Evolutionary conservation across 2,329 filamentous ascomycete genomes (phyloP).

Genomic region (Myotisia sp.): DNA sequence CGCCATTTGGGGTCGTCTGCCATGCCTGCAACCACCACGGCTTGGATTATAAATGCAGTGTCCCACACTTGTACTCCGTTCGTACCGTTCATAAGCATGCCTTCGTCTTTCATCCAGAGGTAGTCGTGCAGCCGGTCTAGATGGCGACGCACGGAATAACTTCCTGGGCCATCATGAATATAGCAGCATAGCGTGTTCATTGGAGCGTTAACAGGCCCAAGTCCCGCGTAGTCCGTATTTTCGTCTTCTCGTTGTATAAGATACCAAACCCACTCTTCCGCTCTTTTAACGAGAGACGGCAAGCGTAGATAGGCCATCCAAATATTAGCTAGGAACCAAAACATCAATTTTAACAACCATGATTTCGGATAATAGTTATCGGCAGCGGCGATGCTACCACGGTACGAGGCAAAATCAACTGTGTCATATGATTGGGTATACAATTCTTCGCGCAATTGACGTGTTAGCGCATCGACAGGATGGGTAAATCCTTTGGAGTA

Average conservation of each 20-base stretch:
- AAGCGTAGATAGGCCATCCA: constrained; percentile 67
- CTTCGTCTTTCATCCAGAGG: constrained; percentile 81
- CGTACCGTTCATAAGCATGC: constrained; percentile 88
- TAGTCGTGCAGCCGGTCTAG: constrained; percentile 71
- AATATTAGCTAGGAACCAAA: constrained; percentile 63
- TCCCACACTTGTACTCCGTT: constrained; percentile 99
- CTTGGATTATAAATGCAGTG: constrained; percentile 78
- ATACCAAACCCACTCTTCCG: constrained; percentile 68
- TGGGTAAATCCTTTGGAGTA: constrained; percentile 72
- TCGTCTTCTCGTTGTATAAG: constrained; percentile 81
- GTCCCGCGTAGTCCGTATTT: constrained; percentile 73
- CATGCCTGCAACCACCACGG: constrained; percentile 63
- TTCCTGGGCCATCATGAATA: constrained; percentile 65
- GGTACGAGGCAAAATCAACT: constrained; percentile 62
- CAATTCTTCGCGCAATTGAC: constrained; percentile 62
- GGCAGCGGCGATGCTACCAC: constrained; percentile 62
- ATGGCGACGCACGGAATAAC: constrained; percentile 58
- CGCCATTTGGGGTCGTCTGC: constrained; percentile 63
- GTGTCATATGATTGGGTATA: constrained; percentile 64
- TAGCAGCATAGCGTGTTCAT: constrained; percentile 86
- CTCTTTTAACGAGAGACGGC: constrained; percentile 49
- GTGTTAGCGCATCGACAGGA: constrained; percentile 59
- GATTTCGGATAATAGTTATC: constrained; percentile 94
- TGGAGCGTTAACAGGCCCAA: constrained; percentile 78
- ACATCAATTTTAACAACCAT: constrained; percentile 62